Evolutionary conservation across 148 eudicot species (phyloP).

Genomic region (Persicaria tinctoria): DNA sequence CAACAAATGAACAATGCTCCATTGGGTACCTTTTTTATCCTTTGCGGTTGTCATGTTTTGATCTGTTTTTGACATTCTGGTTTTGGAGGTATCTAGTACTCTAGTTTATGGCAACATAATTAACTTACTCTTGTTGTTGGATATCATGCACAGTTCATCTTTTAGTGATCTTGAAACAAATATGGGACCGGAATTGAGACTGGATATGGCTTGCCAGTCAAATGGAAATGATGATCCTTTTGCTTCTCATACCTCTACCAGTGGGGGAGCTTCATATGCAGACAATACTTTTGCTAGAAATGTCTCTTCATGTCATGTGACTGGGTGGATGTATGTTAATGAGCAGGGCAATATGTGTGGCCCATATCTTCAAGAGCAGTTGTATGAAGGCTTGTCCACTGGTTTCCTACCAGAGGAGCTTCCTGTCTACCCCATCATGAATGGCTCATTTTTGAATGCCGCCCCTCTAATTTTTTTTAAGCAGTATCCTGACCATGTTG

Average conservation of each 20-base stretch:
- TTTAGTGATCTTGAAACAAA: conserved; percentile 24
- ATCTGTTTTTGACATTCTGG: neutral
- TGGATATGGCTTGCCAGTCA: conserved; percentile 40
- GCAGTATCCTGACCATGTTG: conserved; percentile 77
- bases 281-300: conserved; percentile 21
- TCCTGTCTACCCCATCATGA: conserved; percentile 67
- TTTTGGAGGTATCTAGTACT: neutral
- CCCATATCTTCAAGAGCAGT: conserved; percentile 79
- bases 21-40: neutral
- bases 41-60: neutral
- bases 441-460: conserved; percentile 50
- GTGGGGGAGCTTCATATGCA: conserved; percentile 24
- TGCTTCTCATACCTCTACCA: conserved; percentile 23
- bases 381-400: conserved; percentile 69
- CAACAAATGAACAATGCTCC: conserved; percentile 14
- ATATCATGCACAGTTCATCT: conserved; percentile 19
- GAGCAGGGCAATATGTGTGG: conserved; percentile 87
- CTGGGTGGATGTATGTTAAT: conserved; percentile 94
- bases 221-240: conserved; percentile 34
- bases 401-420: conserved; percentile 85
- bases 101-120: neutral
- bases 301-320: conserved; percentile 32
- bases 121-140: neutral
- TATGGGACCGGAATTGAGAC: conserved; percentile 20
- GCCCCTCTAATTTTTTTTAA: conserved; percentile 71